Evolutionary conservation across 2,329 filamentous ascomycete species (phyloP).

Genomic region (Verticillium albo-atrum): DNA sequence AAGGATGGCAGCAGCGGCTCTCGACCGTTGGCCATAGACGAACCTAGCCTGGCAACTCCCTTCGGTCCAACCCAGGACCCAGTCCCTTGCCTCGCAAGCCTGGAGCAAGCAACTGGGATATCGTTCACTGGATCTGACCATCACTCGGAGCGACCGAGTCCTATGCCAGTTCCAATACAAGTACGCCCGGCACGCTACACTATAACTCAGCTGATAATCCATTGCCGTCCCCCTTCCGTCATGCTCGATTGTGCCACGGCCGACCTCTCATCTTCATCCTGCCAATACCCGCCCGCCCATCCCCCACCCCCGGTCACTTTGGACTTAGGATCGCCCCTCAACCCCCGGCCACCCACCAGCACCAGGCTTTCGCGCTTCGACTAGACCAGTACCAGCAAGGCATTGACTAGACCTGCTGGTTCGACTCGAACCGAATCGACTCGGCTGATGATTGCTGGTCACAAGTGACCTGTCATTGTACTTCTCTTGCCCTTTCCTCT

Average conservation of each 20-base stretch:
- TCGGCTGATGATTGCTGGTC: slow-evolving; percentile 2
- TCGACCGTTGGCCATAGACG: not conserved
- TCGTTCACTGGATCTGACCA: not conserved
- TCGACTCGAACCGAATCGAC: not conserved
- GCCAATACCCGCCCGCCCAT: not conserved
- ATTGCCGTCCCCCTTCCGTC: not conserved
- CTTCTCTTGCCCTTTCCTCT: not conserved
- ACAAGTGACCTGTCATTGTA: slow-evolving; percentile 1
- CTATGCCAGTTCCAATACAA: not conserved
- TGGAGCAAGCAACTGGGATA: not conserved
- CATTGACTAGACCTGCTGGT: not conserved
- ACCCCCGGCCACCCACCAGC: not conserved
- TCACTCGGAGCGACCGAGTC: not conserved
- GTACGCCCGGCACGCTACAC: not conserved
- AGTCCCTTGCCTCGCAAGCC: not conserved
- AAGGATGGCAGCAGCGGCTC: not conserved
- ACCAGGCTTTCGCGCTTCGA: not conserved
- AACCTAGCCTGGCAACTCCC: not conserved
- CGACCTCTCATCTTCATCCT: not conserved
- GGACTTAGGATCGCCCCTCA: not conserved
- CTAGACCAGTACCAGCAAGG: not conserved
- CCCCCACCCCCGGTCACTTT: not conserved
- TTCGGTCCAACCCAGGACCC: not conserved
- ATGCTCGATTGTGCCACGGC: not conserved
- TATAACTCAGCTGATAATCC: not conserved